Conservation (phyloP, 345 rosid species). For the Mangifera indica region DNA sequence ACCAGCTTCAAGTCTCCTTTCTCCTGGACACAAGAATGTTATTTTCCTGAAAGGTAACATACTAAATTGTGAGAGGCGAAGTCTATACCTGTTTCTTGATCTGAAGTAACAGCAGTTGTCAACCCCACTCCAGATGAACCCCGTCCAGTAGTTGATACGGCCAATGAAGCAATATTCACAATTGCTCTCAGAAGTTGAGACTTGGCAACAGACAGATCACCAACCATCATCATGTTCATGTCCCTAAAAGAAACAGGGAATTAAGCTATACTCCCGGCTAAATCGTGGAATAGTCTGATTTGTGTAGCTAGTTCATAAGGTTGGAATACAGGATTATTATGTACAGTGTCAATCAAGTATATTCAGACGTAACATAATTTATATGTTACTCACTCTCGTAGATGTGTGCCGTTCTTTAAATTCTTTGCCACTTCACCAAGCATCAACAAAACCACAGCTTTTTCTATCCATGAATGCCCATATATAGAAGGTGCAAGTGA, state of each 20-base stretch:
- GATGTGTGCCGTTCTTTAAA: slow-evolving; percentile 91
- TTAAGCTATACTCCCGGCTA: neutral
- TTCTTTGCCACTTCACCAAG: slow-evolving; percentile 95
- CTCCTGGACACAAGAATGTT: slow-evolving; percentile 52
- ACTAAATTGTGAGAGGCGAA: slow-evolving; percentile 2
- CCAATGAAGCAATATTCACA: slow-evolving; percentile 96
- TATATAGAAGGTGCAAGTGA: slow-evolving; percentile 96
- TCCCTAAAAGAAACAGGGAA: slow-evolving; percentile 50
- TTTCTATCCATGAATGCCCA: slow-evolving; percentile 96
- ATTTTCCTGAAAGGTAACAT: slow-evolving; percentile 4
- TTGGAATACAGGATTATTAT: neutral
- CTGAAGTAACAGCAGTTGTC: slow-evolving; percentile 99
- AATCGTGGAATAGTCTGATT: neutral
- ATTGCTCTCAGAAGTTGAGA: slow-evolving; percentile 97
- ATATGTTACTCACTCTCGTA: slow-evolving; percentile 73
- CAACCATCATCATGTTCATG: slow-evolving; percentile 99
- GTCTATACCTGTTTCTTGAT: slow-evolving; percentile 90
- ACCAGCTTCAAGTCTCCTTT: slow-evolving; percentile 98
- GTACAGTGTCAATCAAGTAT: slow-evolving; percentile 2
- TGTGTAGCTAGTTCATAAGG: neutral
- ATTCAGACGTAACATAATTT: neutral
- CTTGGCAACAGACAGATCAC: slow-evolving; percentile 99
- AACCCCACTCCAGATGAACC: slow-evolving; percentile 99
- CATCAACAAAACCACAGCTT: slow-evolving; percentile 90
- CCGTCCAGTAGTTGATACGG: slow-evolving; percentile 97